Evolutionary conservation across 192 early-diverging fungal genomes (phyloP).

Genomic region (Funneliformis mosseae): DNA sequence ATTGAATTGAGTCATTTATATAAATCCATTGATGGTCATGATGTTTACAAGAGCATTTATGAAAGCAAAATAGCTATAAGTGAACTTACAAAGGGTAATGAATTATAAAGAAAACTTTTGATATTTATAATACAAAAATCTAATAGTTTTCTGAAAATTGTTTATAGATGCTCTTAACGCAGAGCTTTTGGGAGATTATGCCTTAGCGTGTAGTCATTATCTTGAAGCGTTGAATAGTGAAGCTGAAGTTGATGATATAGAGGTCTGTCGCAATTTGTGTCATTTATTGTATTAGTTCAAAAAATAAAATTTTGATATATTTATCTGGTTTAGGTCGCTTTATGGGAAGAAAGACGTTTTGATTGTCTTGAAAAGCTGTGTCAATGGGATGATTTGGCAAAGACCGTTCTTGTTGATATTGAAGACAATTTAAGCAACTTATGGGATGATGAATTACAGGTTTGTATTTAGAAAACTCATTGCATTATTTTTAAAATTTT

Average conservation of each 20-base stretch:
- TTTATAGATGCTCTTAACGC: constrained; percentile 57
- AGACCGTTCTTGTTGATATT: constrained; percentile 55
- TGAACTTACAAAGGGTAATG: constrained; percentile 44
- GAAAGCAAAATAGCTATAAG: constrained; percentile 56
- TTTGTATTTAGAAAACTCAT: neutral
- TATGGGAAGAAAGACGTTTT: constrained; percentile 56
- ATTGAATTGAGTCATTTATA: constrained; percentile 63
- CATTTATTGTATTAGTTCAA: neutral
- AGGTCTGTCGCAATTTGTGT: constrained; percentile 26
- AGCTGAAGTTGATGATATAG: constrained; percentile 43
- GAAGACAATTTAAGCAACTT: constrained; percentile 49
- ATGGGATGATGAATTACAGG: constrained; percentile 56
- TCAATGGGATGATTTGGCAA: constrained; percentile 62
- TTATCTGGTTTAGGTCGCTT: neutral
- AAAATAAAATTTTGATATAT: neutral
- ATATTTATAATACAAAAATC: neutral
- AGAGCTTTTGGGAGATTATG: constrained; percentile 62
- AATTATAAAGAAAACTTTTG: neutral
- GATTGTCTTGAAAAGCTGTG: constrained; percentile 65
- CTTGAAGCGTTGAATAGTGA: constrained; percentile 43
- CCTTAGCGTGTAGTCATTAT: constrained; percentile 49
- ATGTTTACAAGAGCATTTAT: constrained; percentile 68
- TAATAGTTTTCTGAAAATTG: neutral
- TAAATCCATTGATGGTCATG: constrained; percentile 62
- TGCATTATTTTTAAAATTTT: neutral